Evolutionary conservation across 108 stramenopile species (phyloP), one percentile per base, ranked within the genome.

Genomic region (Seminavis robusta): DNA sequence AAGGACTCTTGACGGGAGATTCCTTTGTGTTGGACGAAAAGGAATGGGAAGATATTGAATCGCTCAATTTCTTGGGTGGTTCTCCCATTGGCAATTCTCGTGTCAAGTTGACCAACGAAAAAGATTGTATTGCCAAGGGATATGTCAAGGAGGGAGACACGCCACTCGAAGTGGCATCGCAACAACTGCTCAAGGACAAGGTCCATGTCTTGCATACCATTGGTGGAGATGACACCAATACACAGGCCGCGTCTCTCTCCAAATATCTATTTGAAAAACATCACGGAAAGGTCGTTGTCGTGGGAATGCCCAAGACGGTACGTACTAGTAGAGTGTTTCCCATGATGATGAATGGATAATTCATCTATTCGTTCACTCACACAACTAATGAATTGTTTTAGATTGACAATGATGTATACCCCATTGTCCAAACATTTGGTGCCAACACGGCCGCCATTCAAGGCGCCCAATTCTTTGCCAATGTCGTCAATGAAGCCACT

Each of bases 161-260:
- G 24, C 88, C 94, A 11, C 77, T 95, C 16, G 88, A 90, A 58
- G 85, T 88, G 27, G 90, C 94, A 21, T 71, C 94, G 23, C 84
- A 88, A 46, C 86, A 73, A 47, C 69, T 93, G 39, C 65, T 90
- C 61, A 77, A 72, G 42, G 88, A 89, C 59, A 54, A 87, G 27
- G 71, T 90, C 44, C 78, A 86, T 45, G 86, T 95, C 46, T 59
- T 95, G 34, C 94, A 95, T 73, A 95, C 94, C 32, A 92, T 95
- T 59, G 94, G 94, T 19, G 94, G 94, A 29, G 94, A 95, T 59
- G 94, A 95, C 45, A 95, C 94, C 55, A 95, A 90, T 68, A 95
- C 94, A 11, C 94, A 95, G 56, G 94, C 94, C 27, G 94, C 90
- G 15, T 73, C 77, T 23, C 78, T 95, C 11, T 85, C 90, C 30